Percentiles rank a stretch among this genome's conserved stretches.
Conservation (phyloP, 345 rosid genomes). For the Eutrema heterophyllum region DNA sequence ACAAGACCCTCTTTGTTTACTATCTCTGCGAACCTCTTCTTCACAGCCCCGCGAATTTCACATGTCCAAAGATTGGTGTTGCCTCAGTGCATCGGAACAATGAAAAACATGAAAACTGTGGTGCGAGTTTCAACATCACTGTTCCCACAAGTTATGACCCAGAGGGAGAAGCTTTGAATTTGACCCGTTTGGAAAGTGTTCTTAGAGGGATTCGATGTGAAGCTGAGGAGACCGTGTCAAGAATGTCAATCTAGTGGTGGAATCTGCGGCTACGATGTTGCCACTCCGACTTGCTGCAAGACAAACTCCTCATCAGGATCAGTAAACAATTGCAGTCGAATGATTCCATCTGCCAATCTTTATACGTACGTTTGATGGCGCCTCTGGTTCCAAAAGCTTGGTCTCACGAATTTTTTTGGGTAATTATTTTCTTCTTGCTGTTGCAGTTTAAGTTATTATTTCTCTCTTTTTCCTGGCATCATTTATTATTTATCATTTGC, state of each 20-base stretch:
- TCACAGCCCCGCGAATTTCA: background rate
- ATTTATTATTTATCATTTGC: no score
- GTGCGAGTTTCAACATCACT: background rate
- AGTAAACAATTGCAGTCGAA: background rate
- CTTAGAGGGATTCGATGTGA: conserved; percentile 19
- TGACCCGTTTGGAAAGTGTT: background rate
- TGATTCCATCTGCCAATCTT: background rate
- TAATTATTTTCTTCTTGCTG: no score
- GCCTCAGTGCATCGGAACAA: background rate
- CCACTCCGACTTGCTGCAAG: background rate
- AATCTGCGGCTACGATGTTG: background rate
- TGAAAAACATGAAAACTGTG: background rate
- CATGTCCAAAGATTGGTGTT: background rate
- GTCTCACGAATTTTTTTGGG: no score
- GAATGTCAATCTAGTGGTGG: background rate
- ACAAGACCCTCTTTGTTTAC: background rate
- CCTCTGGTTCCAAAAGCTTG: no score
- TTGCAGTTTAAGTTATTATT: no score
- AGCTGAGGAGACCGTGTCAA: conserved; percentile 11
- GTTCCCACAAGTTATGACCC: background rate
- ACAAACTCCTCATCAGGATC: background rate
- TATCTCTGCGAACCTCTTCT: background rate
- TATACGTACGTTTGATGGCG: no score
- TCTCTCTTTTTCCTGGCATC: no score
- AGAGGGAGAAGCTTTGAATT: background rate